These are phyloP conservation scores for Candida easanensis DNA, from an alignment of 805 yeast species.

Conservation along the genomic window DNA sequence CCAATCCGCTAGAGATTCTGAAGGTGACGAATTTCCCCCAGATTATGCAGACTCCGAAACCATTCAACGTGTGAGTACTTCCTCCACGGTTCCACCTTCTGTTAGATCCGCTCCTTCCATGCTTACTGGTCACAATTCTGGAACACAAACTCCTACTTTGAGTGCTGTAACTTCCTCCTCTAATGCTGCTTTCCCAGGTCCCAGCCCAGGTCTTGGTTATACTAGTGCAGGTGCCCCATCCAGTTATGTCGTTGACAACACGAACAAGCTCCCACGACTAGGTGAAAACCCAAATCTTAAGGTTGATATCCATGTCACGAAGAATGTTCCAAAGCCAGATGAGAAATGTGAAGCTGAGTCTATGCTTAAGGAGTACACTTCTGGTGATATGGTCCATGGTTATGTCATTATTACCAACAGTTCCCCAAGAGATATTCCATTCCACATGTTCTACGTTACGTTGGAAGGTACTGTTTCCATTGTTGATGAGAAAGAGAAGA, in stretches of 20 bases:
- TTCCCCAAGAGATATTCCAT: conserved; percentile 45
- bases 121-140: not conserved
- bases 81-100: not conserved
- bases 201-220: not conserved
- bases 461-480: conserved; percentile 41
- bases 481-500: conserved; percentile 31
- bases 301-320: conserved; percentile 50
- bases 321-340: conserved; percentile 45
- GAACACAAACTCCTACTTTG: not conserved
- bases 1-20: conserved; percentile 26
- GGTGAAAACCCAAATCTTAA: conserved; percentile 36
- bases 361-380: conserved; percentile 53
- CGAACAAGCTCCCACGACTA: conserved; percentile 42
- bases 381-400: conserved; percentile 69
- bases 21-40: conserved; percentile 27
- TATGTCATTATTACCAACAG: conserved; percentile 48
- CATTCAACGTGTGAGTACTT: not conserved
- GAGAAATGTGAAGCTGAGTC: conserved; percentile 27
- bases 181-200: not conserved
- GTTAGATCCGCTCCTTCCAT: not conserved
- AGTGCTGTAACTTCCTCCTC: not conserved
- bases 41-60: not conserved
- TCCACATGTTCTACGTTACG: conserved; percentile 59
- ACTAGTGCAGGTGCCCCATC: not conserved
- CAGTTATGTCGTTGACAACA: conserved; percentile 25